Evolutionary conservation across 2,329 filamentous ascomycete species (phyloP), one percentile per base, ranked within the genome.

Genomic region (Cytospora mali): DNA sequence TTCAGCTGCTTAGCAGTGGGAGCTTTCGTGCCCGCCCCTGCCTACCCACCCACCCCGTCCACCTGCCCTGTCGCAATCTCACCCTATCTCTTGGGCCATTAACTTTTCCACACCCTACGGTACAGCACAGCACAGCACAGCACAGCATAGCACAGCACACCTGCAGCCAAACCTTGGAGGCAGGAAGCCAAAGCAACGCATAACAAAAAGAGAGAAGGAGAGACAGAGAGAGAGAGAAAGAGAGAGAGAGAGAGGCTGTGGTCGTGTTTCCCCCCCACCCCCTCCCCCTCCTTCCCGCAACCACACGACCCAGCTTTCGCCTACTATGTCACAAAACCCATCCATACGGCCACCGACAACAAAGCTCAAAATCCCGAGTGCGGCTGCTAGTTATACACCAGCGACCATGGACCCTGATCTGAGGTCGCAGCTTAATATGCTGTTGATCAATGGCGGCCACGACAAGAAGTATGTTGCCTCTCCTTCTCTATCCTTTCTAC

Each of bases 381-480:
- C 83, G 33, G 84, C 84, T n/a, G 79, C 84, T 3, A 82, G 79
- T 68, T 86, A 88, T 73, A 84, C 84, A 18, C 76, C 83, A 55
- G 84, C 84, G 6, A 88, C 84, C 10, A 79, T 85, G 62, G 86
- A 89, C 68, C 79, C 82, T 7, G 86, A 88, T 62, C 74, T 88
- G 62, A 79, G 86, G 25, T 88, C 85, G 2, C 81, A 87, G 68
- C 85, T 89, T 69, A 88, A 89, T 71, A 77, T 79, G 11, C 69
- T 84, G 14, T 75, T 89, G 27, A 76, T 88, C 35, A 77, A 79
- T 48, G 84, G 86, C 52, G 86, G 86, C 3, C 82, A 88, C 66
- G 81, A 88, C 27, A 74, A 79, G 53, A 86, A 83, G 86, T 88
- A 77, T 58, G 76, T 65, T 29, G 11, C 25, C 42, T 33, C 50